Evolutionary conservation across 2,329 filamentous ascomycete species (phyloP).

Genomic region (Drechslerella coelobrocha): DNA sequence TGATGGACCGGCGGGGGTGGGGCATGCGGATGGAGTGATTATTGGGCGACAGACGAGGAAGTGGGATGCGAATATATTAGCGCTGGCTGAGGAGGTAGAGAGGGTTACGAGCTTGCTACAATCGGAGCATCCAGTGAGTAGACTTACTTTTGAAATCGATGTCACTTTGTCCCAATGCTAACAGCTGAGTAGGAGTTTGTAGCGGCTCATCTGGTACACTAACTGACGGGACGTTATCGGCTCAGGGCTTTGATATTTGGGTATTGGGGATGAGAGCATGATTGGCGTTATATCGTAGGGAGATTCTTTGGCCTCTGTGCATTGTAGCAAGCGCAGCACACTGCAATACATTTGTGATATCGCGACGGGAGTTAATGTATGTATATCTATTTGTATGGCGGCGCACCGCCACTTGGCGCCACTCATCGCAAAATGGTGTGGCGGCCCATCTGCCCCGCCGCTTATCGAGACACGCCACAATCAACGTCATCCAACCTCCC

Average conservation of each 20-base stretch:
- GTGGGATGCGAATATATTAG: slow-evolving; percentile 90
- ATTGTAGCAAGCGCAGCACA: no score
- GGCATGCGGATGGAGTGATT: slow-evolving; percentile 68
- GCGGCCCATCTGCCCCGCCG: slow-evolving; percentile 2
- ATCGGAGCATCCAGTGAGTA: slow-evolving; percentile 75
- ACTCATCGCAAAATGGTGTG: no score
- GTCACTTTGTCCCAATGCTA: slow-evolving; percentile 16
- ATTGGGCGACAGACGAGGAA: slow-evolving; percentile 76
- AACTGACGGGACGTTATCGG: neutral
- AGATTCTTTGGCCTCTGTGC: no score
- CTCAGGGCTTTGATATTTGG: neutral
- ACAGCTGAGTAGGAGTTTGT: slow-evolving; percentile 64
- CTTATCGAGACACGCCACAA: slow-evolving; percentile 8
- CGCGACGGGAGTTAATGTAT: no score
- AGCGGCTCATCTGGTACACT: slow-evolving; percentile 62
- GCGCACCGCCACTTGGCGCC: neutral
- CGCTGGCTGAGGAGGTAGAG: slow-evolving; percentile 86
- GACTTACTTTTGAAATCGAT: neutral
- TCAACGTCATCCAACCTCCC: neutral
- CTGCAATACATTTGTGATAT: no score
- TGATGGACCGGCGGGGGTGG: slow-evolving; percentile 73
- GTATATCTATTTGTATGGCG: neutral
- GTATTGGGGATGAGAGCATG: slow-evolving; percentile 11
- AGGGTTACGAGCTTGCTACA: slow-evolving; percentile 81
- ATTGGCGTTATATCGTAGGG: slow-evolving; percentile 24